Conservation (phyloP, 495 filamentous ascomycete genomes). For the Talaromyces proteolyticus region DNA sequence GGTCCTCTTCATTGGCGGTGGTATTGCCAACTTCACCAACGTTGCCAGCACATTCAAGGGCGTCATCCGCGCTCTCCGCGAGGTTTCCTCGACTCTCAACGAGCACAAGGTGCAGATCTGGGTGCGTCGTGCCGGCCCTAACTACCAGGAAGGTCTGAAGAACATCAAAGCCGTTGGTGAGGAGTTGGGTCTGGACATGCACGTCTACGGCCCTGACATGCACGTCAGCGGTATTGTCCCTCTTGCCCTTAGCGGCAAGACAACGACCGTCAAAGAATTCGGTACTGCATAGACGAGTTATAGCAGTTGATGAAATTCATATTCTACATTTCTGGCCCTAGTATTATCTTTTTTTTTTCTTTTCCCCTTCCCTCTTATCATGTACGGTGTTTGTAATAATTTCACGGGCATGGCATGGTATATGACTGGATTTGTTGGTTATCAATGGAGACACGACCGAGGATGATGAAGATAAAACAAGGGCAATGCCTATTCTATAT, state of each 20-base stretch:
- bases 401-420: constrained; percentile 9
- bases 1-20: constrained; percentile 98
- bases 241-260: constrained; percentile 58
- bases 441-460: neutral
- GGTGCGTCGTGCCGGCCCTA: constrained; percentile 97
- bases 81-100: constrained; percentile 75
- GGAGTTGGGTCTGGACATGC: constrained; percentile 89
- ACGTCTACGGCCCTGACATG: constrained; percentile 98
- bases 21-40: constrained; percentile 99
- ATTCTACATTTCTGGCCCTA: constrained; percentile 5
- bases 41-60: constrained; percentile 98
- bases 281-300: constrained; percentile 26
- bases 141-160: constrained; percentile 99
- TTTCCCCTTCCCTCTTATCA: neutral
- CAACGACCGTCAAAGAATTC: constrained; percentile 45
- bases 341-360: constrained; percentile 2
- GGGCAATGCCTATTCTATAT: neutral
- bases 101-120: constrained; percentile 99
- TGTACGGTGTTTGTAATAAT: constrained; percentile 10
- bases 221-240: constrained; percentile 68
- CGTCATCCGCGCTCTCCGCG: constrained; percentile 94
- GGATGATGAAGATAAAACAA: neutral
- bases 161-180: constrained; percentile 97
- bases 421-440: constrained; percentile 7
- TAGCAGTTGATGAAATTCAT: constrained; percentile 1